These are phyloP conservation scores for Scheffersomyces insectosa DNA, from an alignment of 1,139 yeast species.

Conservation along the genomic window DNA sequence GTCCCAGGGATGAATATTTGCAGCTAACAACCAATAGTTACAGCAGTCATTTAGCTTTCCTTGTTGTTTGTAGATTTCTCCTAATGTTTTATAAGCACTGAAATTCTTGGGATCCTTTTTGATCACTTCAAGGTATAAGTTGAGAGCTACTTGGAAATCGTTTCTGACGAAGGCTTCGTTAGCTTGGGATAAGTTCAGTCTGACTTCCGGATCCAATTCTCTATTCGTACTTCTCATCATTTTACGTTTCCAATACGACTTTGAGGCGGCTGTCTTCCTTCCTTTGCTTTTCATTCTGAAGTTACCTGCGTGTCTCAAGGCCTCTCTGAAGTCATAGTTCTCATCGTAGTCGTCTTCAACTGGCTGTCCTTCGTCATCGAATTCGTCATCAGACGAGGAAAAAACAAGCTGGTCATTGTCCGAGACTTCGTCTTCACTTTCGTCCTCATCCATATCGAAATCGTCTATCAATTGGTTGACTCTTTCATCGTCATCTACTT, in stretches of 20 bases:
- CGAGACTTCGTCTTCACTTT: conserved; percentile 20
- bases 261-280: conserved; percentile 27
- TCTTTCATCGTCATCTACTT: neutral
- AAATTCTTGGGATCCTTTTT: conserved; percentile 74
- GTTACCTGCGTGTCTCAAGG: conserved; percentile 62
- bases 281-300: conserved; percentile 50
- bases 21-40: conserved; percentile 81
- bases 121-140: conserved; percentile 70
- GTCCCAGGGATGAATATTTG: conserved; percentile 77
- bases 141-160: conserved; percentile 66
- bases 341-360: conserved; percentile 44
- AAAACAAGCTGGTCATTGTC: conserved; percentile 14
- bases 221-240: conserved; percentile 38
- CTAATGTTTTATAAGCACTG: conserved; percentile 82
- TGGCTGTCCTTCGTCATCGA: conserved; percentile 21
- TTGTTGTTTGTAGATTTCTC: conserved; percentile 74
- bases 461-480: conserved; percentile 3
- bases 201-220: conserved; percentile 70
- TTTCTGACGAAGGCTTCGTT: conserved; percentile 75
- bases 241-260: conserved; percentile 33
- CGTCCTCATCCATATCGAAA: conserved; percentile 13
- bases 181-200: conserved; percentile 65
- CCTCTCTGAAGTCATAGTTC: conserved; percentile 55
- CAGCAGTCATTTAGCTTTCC: conserved; percentile 74
- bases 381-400: conserved; percentile 24